These are phyloP conservation scores for Pseudogymnoascus sp. DNA, from an alignment of 2,329 filamentous ascomycete genomes.

Conservation along the genomic window DNA sequence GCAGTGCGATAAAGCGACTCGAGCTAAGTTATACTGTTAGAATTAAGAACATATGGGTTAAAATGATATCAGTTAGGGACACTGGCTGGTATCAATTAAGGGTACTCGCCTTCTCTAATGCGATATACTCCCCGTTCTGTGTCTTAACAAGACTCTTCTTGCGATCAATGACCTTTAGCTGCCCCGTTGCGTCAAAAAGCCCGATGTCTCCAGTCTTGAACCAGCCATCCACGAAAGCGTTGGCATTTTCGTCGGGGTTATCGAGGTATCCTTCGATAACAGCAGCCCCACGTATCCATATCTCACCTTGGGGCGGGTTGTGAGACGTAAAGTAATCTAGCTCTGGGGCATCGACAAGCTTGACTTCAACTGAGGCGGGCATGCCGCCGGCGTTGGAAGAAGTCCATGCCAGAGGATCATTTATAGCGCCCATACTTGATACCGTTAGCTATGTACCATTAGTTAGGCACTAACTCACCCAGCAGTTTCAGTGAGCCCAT, in stretches of 20 bases:
- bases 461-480: conserved; percentile 34
- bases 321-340: conserved; percentile 69
- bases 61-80: too few species aligned
- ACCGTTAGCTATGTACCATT: neutral
- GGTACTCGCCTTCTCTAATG: conserved; percentile 60
- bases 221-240: conserved; percentile 82
- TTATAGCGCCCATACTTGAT: conserved; percentile 62
- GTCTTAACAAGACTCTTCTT: conserved; percentile 99
- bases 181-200: conserved; percentile 72
- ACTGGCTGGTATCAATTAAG: too few species aligned
- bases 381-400: conserved; percentile 69
- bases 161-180: conserved; percentile 82
- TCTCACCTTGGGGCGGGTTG: conserved; percentile 79
- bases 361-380: conserved; percentile 71
- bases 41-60: neutral
- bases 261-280: conserved; percentile 75
- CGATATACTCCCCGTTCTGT: conserved; percentile 91
- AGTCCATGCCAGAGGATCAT: conserved; percentile 79
- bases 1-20: conserved; percentile 82
- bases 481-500: conserved; percentile 88
- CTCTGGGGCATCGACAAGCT: conserved; percentile 83
- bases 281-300: conserved; percentile 73
- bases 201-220: conserved; percentile 97
- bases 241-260: conserved; percentile 75
- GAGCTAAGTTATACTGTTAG: conserved; percentile 45